Conservation (phyloP, 805 yeast species). For the Saccharomycopsis amapae region DNA sequence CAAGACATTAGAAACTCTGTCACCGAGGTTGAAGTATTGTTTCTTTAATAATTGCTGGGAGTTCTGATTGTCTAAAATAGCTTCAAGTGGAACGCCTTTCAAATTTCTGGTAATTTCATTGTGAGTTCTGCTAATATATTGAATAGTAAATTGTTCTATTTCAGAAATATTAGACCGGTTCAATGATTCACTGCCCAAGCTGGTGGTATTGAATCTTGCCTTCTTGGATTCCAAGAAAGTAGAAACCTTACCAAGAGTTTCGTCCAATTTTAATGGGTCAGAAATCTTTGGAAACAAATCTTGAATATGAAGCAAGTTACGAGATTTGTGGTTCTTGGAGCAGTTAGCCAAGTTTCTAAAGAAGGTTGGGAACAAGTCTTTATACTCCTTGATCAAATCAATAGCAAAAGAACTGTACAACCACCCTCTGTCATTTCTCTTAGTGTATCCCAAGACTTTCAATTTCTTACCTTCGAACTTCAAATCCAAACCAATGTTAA, state of each 20-base stretch:
- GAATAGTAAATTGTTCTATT: slow-evolving; percentile 55
- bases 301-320: slow-evolving; percentile 24
- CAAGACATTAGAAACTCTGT: slow-evolving; percentile 77
- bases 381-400: slow-evolving; percentile 55
- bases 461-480: slow-evolving; percentile 73
- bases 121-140: slow-evolving; percentile 39
- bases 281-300: slow-evolving; percentile 31
- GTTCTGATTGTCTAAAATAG: slow-evolving; percentile 67
- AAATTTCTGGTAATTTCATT: slow-evolving; percentile 47
- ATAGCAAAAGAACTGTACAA: slow-evolving; percentile 73
- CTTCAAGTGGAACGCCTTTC: slow-evolving; percentile 77
- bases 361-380: slow-evolving; percentile 52
- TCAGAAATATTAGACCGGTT: slow-evolving; percentile 56
- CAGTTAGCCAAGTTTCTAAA: slow-evolving; percentile 35
- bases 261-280: slow-evolving; percentile 25
- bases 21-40: slow-evolving; percentile 82
- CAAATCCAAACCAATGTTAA: slow-evolving; percentile 75
- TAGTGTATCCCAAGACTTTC: slow-evolving; percentile 85
- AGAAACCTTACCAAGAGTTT: slow-evolving; percentile 27
- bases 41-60: slow-evolving; percentile 64
- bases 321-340: slow-evolving; percentile 6
- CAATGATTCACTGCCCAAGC: slow-evolving; percentile 72
- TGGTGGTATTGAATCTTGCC: slow-evolving; percentile 52
- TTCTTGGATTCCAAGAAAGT: slow-evolving; percentile 44
- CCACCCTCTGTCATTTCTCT: slow-evolving; percentile 65